Evolutionary conservation across 2,329 filamentous ascomycete genomes (phyloP).

Genomic region (Exutisphaerella laricina): DNA sequence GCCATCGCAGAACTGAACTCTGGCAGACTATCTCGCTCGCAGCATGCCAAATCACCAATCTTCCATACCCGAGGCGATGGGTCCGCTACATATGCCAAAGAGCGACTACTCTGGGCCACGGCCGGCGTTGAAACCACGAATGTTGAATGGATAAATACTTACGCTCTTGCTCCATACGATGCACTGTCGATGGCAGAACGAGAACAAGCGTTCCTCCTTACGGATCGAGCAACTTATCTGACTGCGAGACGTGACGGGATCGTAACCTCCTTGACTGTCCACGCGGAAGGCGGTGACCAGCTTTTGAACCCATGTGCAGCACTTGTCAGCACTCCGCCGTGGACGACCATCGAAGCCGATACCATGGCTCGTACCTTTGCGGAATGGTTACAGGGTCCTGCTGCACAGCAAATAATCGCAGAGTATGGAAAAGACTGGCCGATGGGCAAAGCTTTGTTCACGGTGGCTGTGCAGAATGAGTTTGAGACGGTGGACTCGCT

Average conservation of each 20-base stretch:
- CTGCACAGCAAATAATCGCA: conserved; percentile 15
- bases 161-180: conserved; percentile 19
- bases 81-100: conserved; percentile 22
- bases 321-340: conserved; percentile 14
- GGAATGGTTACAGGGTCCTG: conserved; percentile 12
- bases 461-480: conserved; percentile 13
- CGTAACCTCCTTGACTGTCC: conserved; percentile 9
- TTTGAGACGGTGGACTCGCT: conserved; percentile 14
- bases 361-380: conserved; percentile 15
- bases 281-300: conserved; percentile 18
- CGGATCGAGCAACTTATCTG: conserved; percentile 23
- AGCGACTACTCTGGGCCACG: conserved; percentile 16
- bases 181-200: conserved; percentile 19
- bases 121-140: conserved; percentile 6
- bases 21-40: not conserved
- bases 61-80: conserved; percentile 24
- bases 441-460: conserved; percentile 16
- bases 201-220: conserved; percentile 20
- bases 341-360: not conserved
- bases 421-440: conserved; percentile 19
- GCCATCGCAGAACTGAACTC: conserved; percentile 3
- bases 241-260: conserved; percentile 19
- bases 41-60: not conserved
- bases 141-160: conserved; percentile 13
- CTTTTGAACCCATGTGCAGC: conserved; percentile 24